These are phyloP conservation scores for Metarhizium sp. DNA, from an alignment of 2,329 filamentous ascomycete species.

Conservation along the genomic window DNA sequence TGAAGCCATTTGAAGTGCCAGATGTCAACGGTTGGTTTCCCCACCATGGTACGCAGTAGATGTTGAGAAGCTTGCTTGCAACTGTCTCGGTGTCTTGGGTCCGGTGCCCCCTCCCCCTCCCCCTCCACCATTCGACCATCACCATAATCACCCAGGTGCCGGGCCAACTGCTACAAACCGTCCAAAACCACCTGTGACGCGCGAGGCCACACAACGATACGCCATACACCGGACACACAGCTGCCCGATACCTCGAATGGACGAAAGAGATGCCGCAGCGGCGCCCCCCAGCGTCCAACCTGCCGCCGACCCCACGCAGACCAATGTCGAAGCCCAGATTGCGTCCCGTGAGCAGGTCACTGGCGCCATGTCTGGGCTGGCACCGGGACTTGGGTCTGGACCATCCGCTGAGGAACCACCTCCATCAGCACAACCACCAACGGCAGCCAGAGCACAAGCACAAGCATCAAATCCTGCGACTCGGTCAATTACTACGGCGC, in stretches of 20 bases:
- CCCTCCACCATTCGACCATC: no score
- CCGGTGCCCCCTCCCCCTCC: no score
- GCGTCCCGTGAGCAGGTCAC: slow-evolving; percentile 11
- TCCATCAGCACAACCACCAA: slow-evolving; percentile 1
- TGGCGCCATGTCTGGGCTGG: slow-evolving; percentile 5
- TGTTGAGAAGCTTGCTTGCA: no score
- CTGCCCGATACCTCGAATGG: slow-evolving; percentile 5
- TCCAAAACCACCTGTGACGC: background rate
- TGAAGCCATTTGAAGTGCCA: no score
- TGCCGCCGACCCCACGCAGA: slow-evolving; percentile 9
- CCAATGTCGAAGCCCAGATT: slow-evolving; percentile 8
- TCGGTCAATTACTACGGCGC: background rate
- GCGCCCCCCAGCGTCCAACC: slow-evolving; percentile 7
- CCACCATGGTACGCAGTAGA: no score
- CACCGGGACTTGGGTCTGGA: slow-evolving; percentile 2
- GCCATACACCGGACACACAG: background rate
- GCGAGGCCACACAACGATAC: background rate
- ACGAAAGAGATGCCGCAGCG: slow-evolving; percentile 6
- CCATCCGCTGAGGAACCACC: slow-evolving; percentile 3
- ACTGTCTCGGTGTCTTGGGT: no score
- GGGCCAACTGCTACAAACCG: background rate
- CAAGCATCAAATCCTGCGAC: background rate
- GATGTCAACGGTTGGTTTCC: no score
- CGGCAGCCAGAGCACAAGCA: background rate
- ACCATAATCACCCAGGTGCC: no score